These are phyloP conservation scores for Mycosarcoma maydis DNA, from an alignment of 1,284 basidiomycete species.

Conservation along the genomic window DNA sequence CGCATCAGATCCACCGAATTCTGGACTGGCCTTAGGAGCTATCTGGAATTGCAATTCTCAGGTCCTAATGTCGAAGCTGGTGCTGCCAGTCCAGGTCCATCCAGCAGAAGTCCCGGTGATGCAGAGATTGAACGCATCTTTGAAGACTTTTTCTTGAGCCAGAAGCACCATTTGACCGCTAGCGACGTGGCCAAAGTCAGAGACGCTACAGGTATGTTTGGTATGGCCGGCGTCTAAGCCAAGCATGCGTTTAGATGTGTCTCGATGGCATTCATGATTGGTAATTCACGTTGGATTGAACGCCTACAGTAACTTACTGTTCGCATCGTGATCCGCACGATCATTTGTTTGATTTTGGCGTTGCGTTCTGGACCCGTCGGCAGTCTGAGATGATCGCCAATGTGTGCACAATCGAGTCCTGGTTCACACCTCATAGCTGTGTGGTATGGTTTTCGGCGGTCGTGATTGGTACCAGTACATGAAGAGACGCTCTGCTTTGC, in stretches of 20 bases:
- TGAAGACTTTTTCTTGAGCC: constrained; percentile 64
- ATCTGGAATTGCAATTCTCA: constrained; percentile 58
- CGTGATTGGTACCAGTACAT: constrained; percentile 6
- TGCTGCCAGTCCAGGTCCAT: constrained; percentile 27
- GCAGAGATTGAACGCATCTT: constrained; percentile 63
- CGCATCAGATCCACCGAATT: constrained; percentile 57
- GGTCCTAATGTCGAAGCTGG: constrained; percentile 37
- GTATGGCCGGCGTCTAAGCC: constrained; percentile 53
- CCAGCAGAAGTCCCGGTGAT: constrained; percentile 47
- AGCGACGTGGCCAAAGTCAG: constrained; percentile 61
- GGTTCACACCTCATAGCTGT: too few relatives aligned
- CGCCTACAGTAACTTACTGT: too few relatives aligned
- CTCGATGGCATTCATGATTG: too few relatives aligned
- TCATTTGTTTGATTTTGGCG: too few relatives aligned
- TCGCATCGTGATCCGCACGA: too few relatives aligned
- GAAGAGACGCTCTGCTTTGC: background rate
- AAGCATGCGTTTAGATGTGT: too few relatives aligned
- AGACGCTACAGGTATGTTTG: constrained; percentile 63
- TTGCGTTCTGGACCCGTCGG: too few relatives aligned
- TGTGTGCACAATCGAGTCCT: too few relatives aligned
- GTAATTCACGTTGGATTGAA: too few relatives aligned
- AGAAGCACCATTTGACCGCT: constrained; percentile 61
- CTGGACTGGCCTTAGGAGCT: constrained; percentile 55
- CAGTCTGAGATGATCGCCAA: too few relatives aligned
- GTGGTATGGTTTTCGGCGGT: too few relatives aligned